These are phyloP conservation scores for Juncus effusus DNA, from an alignment of 176 grass and related monocot species.

Conservation along the genomic window DNA sequence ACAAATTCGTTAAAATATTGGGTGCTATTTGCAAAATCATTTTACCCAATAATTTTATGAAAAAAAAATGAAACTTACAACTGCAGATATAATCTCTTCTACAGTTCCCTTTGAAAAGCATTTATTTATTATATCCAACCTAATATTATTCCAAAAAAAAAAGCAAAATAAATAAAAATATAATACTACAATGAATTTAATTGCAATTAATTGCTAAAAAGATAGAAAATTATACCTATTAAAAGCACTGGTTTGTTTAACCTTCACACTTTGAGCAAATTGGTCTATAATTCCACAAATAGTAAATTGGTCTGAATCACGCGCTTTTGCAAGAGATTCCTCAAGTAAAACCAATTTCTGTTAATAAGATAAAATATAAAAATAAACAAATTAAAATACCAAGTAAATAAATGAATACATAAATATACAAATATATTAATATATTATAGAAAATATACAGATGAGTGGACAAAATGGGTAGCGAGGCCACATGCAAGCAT, in stretches of 20 bases:
- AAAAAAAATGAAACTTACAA: slow-evolving; percentile 63
- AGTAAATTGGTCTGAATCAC: slow-evolving; percentile 55
- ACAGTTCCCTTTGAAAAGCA: slow-evolving; percentile 90
- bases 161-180: slow-evolving; percentile 11
- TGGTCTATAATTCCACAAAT: slow-evolving; percentile 71
- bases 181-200: not conserved
- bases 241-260: slow-evolving; percentile 66
- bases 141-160: slow-evolving; percentile 18
- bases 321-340: slow-evolving; percentile 62
- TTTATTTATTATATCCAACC: slow-evolving; percentile 78
- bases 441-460: slow-evolving; percentile 40
- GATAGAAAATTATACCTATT: slow-evolving; percentile 44
- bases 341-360: slow-evolving; percentile 53
- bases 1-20: too few species aligned
- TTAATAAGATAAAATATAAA: too few species aligned
- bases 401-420: not conserved
- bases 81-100: slow-evolving; percentile 79
- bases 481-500: slow-evolving; percentile 92
- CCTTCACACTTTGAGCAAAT: slow-evolving; percentile 53
- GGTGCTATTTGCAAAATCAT: too few species aligned
- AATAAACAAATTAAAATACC: not conserved
- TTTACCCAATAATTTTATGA: slow-evolving; percentile 9
- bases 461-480: slow-evolving; percentile 81
- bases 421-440: not conserved
- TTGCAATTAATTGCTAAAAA: not conserved